Conservation (phyloP, 345 rosid genomes). For the Lagerstroemia speciosa region DNA sequence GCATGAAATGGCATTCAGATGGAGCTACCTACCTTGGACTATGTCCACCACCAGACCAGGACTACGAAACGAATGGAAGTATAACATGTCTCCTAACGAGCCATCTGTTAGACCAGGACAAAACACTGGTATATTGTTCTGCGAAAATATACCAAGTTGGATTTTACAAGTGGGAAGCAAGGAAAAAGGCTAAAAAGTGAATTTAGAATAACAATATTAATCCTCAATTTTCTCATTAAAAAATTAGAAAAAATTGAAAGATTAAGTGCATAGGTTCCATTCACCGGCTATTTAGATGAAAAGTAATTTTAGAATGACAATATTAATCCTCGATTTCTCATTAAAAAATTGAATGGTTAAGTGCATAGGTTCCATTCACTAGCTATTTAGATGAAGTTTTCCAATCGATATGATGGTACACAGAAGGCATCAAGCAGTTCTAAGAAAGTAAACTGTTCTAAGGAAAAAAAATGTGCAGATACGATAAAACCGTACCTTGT, state of each 20-base stretch:
- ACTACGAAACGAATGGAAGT: slow-evolving; percentile 67
- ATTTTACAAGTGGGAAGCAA: not conserved
- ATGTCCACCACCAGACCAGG: slow-evolving; percentile 56
- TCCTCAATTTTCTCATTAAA: not conserved
- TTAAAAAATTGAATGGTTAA: not conserved
- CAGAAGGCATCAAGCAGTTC: not conserved
- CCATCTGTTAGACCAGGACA: slow-evolving; percentile 97
- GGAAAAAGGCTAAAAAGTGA: not conserved
- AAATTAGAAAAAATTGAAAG: not conserved
- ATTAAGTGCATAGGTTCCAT: not conserved
- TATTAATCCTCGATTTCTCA: not conserved
- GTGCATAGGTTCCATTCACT: too few relatives aligned
- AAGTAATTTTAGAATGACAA: too few relatives aligned
- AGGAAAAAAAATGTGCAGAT: not conserved
- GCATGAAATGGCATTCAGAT: not conserved
- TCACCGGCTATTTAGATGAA: too few relatives aligned
- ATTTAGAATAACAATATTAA: not conserved
- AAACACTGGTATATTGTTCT: slow-evolving; percentile 87
- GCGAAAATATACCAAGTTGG: not conserved
- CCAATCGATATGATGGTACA: too few relatives aligned
- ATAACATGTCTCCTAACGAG: slow-evolving; percentile 90
- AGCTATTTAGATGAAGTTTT: too few relatives aligned
- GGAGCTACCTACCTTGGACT: slow-evolving; percentile 49
- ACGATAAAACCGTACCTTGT: slow-evolving; percentile 39
- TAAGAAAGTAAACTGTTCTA: not conserved